These are phyloP conservation scores for Pseudocohnilembus persalinus DNA, from an alignment of 169 alveolate genomes.

Conservation along the genomic window DNA sequence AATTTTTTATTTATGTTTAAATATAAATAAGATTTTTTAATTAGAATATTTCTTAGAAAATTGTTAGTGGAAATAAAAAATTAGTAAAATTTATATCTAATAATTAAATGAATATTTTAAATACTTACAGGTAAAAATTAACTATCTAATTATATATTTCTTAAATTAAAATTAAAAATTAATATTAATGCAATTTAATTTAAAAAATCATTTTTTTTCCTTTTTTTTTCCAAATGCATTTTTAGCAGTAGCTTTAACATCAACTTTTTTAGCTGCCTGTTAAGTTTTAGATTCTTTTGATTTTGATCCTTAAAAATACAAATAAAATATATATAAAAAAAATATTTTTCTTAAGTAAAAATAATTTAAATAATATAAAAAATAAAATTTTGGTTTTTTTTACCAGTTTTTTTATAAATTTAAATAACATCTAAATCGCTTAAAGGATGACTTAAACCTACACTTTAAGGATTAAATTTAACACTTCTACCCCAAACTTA, in stretches of 20 bases:
- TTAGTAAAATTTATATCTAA: too few species aligned
- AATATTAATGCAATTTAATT: not conserved
- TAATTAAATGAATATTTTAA: too few species aligned
- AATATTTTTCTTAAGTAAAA: too few species aligned
- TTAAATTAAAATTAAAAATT: not conserved
- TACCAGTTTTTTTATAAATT: slow-evolving; percentile 47
- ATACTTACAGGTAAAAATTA: not conserved
- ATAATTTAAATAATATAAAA: too few species aligned
- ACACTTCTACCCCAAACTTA: slow-evolving; percentile 90
- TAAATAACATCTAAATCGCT: slow-evolving; percentile 90
- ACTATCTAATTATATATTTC: too few species aligned
- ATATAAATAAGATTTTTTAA: too few species aligned
- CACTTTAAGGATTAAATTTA: slow-evolving; percentile 88
- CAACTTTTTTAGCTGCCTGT: not conserved
- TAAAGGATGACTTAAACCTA: slow-evolving; percentile 82
- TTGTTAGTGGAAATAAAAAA: not conserved
- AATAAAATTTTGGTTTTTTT: too few species aligned
- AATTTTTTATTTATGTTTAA: too few species aligned
- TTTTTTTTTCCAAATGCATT: not conserved
- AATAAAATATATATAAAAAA: too few species aligned
- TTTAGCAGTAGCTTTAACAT: slow-evolving; percentile 20
- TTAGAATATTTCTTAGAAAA: too few species aligned
- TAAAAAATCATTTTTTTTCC: not conserved
- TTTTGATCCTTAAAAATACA: not conserved
- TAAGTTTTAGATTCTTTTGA: slow-evolving; percentile 26